These are phyloP conservation scores for Grigorovia yakushimaensis DNA, from an alignment of 805 yeast genomes.

Conservation along the genomic window DNA sequence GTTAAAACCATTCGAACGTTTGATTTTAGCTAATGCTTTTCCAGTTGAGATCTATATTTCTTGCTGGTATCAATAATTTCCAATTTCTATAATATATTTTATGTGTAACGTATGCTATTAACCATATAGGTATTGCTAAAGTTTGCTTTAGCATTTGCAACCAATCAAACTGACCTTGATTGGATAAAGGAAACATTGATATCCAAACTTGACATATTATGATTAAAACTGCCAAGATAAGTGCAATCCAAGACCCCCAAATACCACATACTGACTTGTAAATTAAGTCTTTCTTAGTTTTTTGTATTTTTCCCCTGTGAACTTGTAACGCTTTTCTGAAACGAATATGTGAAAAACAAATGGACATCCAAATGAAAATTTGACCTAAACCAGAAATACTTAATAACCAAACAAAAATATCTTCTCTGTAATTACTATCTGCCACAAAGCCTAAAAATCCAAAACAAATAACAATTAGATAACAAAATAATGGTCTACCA, in stretches of 20 bases:
- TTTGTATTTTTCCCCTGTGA: slow-evolving; percentile 33
- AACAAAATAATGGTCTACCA: slow-evolving; percentile 49
- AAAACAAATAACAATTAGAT: slow-evolving; percentile 33
- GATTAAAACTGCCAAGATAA: slow-evolving; percentile 40
- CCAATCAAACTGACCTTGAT: slow-evolving; percentile 23
- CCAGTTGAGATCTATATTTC: slow-evolving; percentile 38
- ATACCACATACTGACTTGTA: slow-evolving; percentile 51
- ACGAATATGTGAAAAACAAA: slow-evolving; percentile 57
- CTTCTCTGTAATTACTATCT: slow-evolving; percentile 46
- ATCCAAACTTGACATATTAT: slow-evolving; percentile 64
- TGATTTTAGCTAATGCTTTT: slow-evolving; percentile 6
- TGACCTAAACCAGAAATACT: slow-evolving; percentile 72
- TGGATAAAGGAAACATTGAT: slow-evolving; percentile 48
- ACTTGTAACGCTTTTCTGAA: slow-evolving; percentile 47
- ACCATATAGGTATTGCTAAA: slow-evolving; percentile 37
- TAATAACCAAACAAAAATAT: slow-evolving; percentile 63
- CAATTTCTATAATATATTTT: slow-evolving; percentile 33
- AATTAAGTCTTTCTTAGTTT: slow-evolving; percentile 28
- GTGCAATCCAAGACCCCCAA: slow-evolving; percentile 47
- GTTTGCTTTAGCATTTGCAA: slow-evolving; percentile 42
- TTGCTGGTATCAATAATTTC: slow-evolving; percentile 29
- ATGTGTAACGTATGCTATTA: slow-evolving; percentile 36
- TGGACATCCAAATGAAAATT: slow-evolving; percentile 72
- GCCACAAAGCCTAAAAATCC: slow-evolving; percentile 55
- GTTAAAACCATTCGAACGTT: neutral